phyloP scores from a whole-genome alignment of 495 filamentous ascomycete species.

The Trypethelium eluteriae region DNA sequence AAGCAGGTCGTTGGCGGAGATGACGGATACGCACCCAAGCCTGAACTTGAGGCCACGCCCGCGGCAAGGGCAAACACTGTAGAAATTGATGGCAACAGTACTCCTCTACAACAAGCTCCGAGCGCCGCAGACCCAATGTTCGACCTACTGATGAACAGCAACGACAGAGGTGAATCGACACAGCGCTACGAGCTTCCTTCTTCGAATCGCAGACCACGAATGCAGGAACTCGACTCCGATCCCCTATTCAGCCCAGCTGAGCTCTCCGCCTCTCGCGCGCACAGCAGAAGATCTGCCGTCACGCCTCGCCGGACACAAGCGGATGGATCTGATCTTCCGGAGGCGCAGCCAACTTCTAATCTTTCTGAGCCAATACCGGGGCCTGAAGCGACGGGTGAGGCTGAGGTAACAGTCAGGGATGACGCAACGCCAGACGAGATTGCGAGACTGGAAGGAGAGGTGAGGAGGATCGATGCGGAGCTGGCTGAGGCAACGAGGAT shows the following conservation, averaged over 20 bases:
- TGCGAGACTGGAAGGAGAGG: not conserved
- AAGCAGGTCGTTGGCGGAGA: not conserved
- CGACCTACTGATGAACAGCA: slow-evolving; percentile 4
- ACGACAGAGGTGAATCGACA: not conserved
- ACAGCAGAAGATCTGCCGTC: not conserved
- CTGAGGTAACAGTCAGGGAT: not conserved
- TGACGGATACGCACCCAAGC: not conserved
- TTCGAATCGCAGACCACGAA: not conserved
- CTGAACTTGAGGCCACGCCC: not conserved
- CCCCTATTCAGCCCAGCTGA: not conserved
- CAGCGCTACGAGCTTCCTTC: not conserved
- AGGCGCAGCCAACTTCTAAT: not conserved
- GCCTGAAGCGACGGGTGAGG: not conserved
- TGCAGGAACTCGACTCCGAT: not conserved
- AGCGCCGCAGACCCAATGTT: slow-evolving; percentile 6
- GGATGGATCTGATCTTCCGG: not conserved
- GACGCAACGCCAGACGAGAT: not conserved
- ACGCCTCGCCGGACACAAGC: not conserved
- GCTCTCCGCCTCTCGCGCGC: not conserved
- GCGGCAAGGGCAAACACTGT: not conserved
- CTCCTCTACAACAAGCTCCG: not conserved
- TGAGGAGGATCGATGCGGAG: no score
- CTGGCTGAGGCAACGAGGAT: no score
- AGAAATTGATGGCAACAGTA: not conserved
- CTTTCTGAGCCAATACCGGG: not conserved